Base-by-base conservation (phyloP, 495 filamentous ascomycete species). In the Endocarpon pusillum region DNA sequence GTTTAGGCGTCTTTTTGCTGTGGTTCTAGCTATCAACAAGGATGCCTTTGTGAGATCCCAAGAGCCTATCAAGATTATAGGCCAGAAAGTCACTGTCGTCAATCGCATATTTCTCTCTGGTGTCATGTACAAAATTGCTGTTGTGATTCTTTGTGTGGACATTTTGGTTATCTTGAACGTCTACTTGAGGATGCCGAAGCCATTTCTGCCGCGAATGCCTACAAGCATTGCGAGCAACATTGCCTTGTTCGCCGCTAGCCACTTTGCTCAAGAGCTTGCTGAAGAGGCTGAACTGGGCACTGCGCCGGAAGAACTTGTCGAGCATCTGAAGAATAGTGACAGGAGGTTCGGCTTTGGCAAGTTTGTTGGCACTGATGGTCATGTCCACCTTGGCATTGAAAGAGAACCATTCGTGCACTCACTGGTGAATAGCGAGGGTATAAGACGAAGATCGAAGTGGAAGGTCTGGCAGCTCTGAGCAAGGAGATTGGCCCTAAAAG, bases 381-480 rank as follows among this genome's bases (percentile, higher is more conserved):
- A 46, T 22, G 45, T 45, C 1, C 56, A 62, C 39, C 34, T 61
- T 8, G 62, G 62, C 0, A 57, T 64, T 35, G 61, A 67, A 38
- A 47, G 45, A 23, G 36, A 48, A 24, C 44, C 52, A 0, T 49
- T 49, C 44, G 50, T 60, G 2, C 35, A 48, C 11, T 42, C 47
- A 1, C 21, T 54, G 11, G 41, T n/a, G n/a, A n/a, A n/a, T n/a
- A n/a, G n/a, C n/a, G n/a, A n/a, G n/a, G n/a, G n/a, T n/a, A n/a
- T n/a, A n/a, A n/a, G n/a, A n/a, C n/a, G n/a, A n/a, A n/a, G n/a
- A n/a, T n/a, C n/a, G n/a, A n/a, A n/a, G n/a, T n/a, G n/a, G n/a
- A n/a, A n/a, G n/a, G n/a, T n/a, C n/a, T n/a, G n/a, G n/a, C n/a
- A n/a, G n/a, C n/a, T n/a, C n/a, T n/a, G n/a, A n/a, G n/a, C n/a